phyloP scores from a whole-genome alignment of 495 filamentous ascomycete genomes.

The Aspergillus sclerotioniger region DNA sequence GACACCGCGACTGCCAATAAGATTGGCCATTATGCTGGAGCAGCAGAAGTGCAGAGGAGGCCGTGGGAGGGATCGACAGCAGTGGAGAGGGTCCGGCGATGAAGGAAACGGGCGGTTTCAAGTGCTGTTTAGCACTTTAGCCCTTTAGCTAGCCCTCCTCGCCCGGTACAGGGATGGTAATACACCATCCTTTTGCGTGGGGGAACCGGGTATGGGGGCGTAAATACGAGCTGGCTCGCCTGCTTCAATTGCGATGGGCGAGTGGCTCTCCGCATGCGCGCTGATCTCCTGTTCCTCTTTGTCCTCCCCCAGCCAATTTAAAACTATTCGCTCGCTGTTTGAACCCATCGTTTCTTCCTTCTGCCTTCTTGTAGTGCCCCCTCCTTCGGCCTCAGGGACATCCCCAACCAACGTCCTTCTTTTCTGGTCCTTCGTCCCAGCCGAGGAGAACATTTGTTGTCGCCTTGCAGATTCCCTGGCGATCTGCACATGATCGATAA shows the following conservation, averaged over 20 bases:
- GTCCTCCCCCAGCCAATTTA: slow-evolving; percentile 8
- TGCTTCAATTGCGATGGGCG: not conserved
- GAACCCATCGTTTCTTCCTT: not conserved
- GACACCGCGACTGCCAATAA: slow-evolving; percentile 4
- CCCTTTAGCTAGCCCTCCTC: not conserved
- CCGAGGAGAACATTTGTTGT: slow-evolving; percentile 4
- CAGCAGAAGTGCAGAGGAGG: not conserved
- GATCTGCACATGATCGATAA: slow-evolving; percentile 8
- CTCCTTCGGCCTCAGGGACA: not conserved
- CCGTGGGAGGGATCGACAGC: not conserved
- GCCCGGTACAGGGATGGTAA: not conserved
- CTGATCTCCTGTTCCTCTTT: slow-evolving; percentile 7
- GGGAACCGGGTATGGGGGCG: not conserved
- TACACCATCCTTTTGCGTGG: not conserved
- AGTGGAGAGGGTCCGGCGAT: slow-evolving; percentile 3
- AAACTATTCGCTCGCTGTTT: not conserved
- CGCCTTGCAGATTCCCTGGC: slow-evolving; percentile 7
- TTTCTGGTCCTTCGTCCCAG: slow-evolving; percentile 3
- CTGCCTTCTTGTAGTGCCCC: slow-evolving; percentile 5
- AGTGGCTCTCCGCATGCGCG: not conserved
- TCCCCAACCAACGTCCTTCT: slow-evolving; percentile 6
- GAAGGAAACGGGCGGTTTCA: slow-evolving; percentile 2
- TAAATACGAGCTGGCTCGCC: not conserved
- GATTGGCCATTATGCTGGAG: not conserved
- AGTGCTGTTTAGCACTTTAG: not conserved